These are phyloP conservation scores for Pichia kluyveri DNA, from an alignment of 805 yeast species.

Conservation along the genomic window DNA sequence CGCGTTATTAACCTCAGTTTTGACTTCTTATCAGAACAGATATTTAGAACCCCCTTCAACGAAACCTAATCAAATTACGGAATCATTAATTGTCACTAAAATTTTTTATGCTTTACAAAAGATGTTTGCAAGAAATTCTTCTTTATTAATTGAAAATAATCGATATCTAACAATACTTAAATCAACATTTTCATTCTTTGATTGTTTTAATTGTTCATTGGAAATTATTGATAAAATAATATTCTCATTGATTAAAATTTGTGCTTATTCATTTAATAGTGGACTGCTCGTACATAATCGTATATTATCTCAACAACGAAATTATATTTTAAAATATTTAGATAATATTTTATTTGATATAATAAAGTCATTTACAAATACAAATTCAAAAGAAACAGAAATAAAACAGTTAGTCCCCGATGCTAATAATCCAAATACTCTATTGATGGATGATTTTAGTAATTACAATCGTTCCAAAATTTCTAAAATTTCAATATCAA, in stretches of 20 bases:
- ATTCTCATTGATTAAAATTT: slow-evolving; percentile 16
- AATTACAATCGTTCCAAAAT: slow-evolving; percentile 11
- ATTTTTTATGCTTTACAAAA: slow-evolving; percentile 22
- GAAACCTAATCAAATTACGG: not conserved
- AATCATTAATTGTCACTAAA: slow-evolving; percentile 9
- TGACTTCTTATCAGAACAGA: slow-evolving; percentile 18
- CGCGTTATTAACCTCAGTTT: slow-evolving; percentile 21
- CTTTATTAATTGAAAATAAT: slow-evolving; percentile 17
- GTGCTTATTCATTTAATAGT: slow-evolving; percentile 12
- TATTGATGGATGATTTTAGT: not conserved
- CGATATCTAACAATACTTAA: slow-evolving; percentile 4
- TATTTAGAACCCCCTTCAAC: slow-evolving; percentile 14
- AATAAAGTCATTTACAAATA: slow-evolving; percentile 20
- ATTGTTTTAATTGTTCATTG: slow-evolving; percentile 16
- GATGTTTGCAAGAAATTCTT: slow-evolving; percentile 17
- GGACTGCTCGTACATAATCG: slow-evolving; percentile 18
- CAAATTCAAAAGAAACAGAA: not conserved
- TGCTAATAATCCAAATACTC: not conserved
- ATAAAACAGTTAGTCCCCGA: no score
- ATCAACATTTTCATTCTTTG: slow-evolving; percentile 19
- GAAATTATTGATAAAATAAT: slow-evolving; percentile 18
- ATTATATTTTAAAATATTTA: slow-evolving; percentile 15
- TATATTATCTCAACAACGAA: slow-evolving; percentile 16
- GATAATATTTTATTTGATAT: slow-evolving; percentile 16
- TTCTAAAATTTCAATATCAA: slow-evolving; percentile 19